A percentile compares a stretch with the other conserved stretches of the same genome.
phyloP scores from a whole-genome alignment of 2,329 filamentous ascomycete species.

The Ophiostoma ips region DNA sequence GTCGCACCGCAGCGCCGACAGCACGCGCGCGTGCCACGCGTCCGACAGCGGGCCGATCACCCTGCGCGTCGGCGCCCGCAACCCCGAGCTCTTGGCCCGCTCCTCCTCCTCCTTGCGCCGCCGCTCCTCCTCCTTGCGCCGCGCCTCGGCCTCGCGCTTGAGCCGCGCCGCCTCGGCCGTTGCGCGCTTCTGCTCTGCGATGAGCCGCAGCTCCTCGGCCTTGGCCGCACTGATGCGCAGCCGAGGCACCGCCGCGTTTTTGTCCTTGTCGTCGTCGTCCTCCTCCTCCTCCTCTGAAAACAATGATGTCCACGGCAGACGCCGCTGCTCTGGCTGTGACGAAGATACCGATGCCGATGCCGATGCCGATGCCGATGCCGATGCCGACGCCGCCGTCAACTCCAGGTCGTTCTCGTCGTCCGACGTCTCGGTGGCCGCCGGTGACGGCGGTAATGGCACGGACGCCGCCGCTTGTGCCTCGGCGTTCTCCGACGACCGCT shows the following conservation, averaged over 20 bases:
- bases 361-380: too few relatives aligned
- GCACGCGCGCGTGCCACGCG: constrained; percentile 26
- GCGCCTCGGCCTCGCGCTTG: constrained; percentile 13
- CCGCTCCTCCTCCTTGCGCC: constrained; percentile 15
- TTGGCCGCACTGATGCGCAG: constrained; percentile 16
- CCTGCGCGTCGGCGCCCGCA: constrained; percentile 16
- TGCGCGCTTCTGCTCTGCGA: constrained; percentile 11
- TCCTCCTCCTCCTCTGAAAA: constrained; percentile 7
- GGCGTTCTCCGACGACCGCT: background rate
- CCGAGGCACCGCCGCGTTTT: background rate
- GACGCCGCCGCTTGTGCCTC: constrained; percentile 2
- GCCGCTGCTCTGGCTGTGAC: background rate
- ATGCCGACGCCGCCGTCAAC: too few relatives aligned
- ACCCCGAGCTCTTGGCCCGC: constrained; percentile 12
- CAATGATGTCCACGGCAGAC: constrained; percentile 3
- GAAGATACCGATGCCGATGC: too few relatives aligned
- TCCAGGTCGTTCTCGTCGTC: constrained; percentile 5
- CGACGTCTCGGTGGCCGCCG: constrained; percentile 9
- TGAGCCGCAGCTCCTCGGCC: constrained; percentile 15
- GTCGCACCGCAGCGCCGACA: constrained; percentile 22
- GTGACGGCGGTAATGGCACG: constrained; percentile 12
- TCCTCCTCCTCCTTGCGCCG: constrained; percentile 14
- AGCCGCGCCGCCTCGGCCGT: constrained; percentile 14
- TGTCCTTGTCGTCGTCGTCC: background rate
- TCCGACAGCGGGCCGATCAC: constrained; percentile 20